Evolutionary conservation across 2,329 filamentous ascomycete species (phyloP).

Genomic region (Lachnellula willkommii): DNA sequence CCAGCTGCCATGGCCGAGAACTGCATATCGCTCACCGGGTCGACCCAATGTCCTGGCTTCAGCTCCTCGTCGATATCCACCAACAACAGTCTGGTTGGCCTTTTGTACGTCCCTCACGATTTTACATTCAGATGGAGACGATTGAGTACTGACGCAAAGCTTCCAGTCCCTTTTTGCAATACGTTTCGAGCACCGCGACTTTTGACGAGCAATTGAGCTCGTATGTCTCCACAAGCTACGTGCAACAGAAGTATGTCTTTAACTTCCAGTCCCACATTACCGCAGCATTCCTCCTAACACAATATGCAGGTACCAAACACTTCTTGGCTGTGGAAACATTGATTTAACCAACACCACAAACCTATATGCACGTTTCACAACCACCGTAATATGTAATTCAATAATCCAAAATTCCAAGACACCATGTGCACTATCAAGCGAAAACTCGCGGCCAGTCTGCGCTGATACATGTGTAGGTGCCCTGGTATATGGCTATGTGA

Average conservation of each 20-base stretch:
- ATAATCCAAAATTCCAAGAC: constrained; percentile 83
- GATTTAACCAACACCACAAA: constrained; percentile 72
- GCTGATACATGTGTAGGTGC: constrained; percentile 76
- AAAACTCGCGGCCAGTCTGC: constrained; percentile 69
- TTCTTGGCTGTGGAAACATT: constrained; percentile 75
- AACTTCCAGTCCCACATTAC: not conserved
- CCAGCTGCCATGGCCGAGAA: constrained; percentile 28
- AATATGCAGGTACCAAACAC: constrained; percentile 64
- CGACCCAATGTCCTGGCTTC: constrained; percentile 68
- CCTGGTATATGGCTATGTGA: constrained; percentile 12
- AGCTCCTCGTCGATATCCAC: constrained; percentile 66
- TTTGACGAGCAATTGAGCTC: constrained; percentile 72
- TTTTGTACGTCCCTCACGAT: constrained; percentile 54
- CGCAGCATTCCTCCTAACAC: constrained; percentile 32
- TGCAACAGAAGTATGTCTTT: constrained; percentile 65
- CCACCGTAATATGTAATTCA: constrained; percentile 85
- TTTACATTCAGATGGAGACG: constrained; percentile 5
- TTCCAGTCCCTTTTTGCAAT: constrained; percentile 74
- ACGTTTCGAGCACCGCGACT: constrained; percentile 66
- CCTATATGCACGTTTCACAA: constrained; percentile 90
- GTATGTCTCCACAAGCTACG: constrained; percentile 71
- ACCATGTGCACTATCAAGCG: constrained; percentile 60
- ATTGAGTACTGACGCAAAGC: constrained; percentile 13
- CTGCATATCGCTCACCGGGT: constrained; percentile 65
- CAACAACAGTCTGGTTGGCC: constrained; percentile 48